Conservation (phyloP, 2,329 filamentous ascomycete genomes). For the Graphilbum fragrans region DNA sequence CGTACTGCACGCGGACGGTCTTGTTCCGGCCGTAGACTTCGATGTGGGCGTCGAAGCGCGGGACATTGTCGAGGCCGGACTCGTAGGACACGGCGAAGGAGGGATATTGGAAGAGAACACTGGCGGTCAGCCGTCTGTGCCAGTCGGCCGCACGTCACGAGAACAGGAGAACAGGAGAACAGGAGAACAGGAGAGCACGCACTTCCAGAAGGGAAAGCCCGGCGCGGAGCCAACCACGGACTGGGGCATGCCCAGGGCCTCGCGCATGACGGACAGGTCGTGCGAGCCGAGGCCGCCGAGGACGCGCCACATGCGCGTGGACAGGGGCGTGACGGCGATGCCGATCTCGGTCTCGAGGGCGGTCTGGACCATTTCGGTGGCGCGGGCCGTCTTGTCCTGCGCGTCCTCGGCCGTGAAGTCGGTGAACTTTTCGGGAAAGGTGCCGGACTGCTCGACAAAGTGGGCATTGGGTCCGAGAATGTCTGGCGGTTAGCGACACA, state of each 20-base stretch:
- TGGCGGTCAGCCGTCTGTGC: neutral
- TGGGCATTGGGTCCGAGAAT: slow-evolving; percentile 38
- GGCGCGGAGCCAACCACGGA: slow-evolving; percentile 21
- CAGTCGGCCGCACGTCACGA: too few species aligned
- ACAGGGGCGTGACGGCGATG: slow-evolving; percentile 14
- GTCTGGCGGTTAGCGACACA: slow-evolving; percentile 29
- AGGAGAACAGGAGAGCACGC: neutral
- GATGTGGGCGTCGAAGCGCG: slow-evolving; percentile 38
- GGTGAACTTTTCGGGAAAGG: slow-evolving; percentile 27
- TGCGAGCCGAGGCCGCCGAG: slow-evolving; percentile 32
- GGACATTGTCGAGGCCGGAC: slow-evolving; percentile 38
- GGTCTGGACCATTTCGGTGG: slow-evolving; percentile 9
- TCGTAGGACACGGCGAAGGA: slow-evolving; percentile 44
- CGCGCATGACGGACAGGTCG: slow-evolving; percentile 41
- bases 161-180: neutral
- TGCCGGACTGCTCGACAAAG: slow-evolving; percentile 35
- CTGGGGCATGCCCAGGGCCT: slow-evolving; percentile 33
- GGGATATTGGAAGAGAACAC: neutral
- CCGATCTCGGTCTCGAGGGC: slow-evolving; percentile 18
- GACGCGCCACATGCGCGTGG: slow-evolving; percentile 7
- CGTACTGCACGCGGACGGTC: slow-evolving; percentile 25
- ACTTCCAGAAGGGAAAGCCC: neutral
- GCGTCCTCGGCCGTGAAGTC: slow-evolving; percentile 23
- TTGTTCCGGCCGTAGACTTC: slow-evolving; percentile 41
- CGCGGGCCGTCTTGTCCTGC: slow-evolving; percentile 9